phyloP scores from a whole-genome alignment of 2,329 filamentous ascomycete genomes.

The Colletotrichum sublineola region DNA sequence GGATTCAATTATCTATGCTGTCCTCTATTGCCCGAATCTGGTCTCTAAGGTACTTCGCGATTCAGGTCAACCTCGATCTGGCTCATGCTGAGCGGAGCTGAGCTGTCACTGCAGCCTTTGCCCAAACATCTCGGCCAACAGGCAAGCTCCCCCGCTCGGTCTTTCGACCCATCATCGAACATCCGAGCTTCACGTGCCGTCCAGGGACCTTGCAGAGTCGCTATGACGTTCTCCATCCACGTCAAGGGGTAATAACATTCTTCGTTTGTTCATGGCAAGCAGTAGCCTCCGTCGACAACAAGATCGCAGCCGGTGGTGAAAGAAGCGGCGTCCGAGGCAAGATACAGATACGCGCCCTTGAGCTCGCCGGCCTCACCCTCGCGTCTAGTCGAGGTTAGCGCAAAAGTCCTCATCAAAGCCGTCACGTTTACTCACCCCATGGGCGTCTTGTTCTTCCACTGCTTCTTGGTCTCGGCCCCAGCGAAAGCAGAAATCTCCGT shows the following conservation, averaged over 20 bases:
- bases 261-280: slow-evolving; percentile 57
- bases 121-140: background rate
- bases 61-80: background rate
- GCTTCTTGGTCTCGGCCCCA: slow-evolving; percentile 73
- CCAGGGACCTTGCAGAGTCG: background rate
- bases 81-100: background rate
- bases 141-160: slow-evolving; percentile 9
- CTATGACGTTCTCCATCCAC: background rate
- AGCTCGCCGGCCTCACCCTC: slow-evolving; percentile 81
- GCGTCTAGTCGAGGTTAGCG: slow-evolving; percentile 60
- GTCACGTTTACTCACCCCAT: slow-evolving; percentile 69
- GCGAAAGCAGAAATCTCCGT: slow-evolving; percentile 80
- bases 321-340: slow-evolving; percentile 84
- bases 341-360: slow-evolving; percentile 85
- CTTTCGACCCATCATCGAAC: background rate
- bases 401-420: background rate
- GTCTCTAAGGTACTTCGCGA: background rate
- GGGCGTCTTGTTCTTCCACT: slow-evolving; percentile 84
- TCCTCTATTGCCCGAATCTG: background rate
- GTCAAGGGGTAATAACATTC: background rate
- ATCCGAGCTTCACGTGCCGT: slow-evolving; percentile 1
- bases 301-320: slow-evolving; percentile 85
- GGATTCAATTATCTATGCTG: background rate
- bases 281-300: slow-evolving; percentile 82
- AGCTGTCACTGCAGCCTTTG: background rate